phyloP scores from a whole-genome alignment of 192 early-diverging fungal genomes.

The Coemansia sp. region DNA sequence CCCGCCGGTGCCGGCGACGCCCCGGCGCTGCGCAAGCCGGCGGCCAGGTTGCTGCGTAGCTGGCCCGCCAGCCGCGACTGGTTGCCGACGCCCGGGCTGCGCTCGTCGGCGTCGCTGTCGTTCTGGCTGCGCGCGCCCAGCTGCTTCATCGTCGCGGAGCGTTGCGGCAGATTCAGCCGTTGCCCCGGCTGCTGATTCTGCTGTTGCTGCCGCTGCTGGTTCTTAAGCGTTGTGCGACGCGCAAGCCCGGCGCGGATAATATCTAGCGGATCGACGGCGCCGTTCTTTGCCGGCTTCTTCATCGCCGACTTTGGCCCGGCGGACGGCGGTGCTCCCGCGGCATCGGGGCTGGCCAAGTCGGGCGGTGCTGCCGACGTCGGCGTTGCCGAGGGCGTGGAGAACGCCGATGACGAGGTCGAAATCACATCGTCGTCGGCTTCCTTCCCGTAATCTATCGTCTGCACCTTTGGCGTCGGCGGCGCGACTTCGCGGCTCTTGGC shows the following conservation, averaged over 20 bases:
- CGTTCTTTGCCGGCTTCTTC: constrained; percentile 24
- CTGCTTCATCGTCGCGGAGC: constrained; percentile 32
- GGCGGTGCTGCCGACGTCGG: neutral
- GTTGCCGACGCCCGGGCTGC: neutral
- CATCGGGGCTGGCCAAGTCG: constrained; percentile 3
- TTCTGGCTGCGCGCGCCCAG: constrained; percentile 2
- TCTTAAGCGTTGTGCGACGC: constrained; percentile 45
- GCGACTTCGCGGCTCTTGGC: neutral
- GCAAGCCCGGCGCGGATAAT: constrained; percentile 47
- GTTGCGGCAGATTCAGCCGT: constrained; percentile 20
- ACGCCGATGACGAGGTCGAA: constrained; percentile 4
- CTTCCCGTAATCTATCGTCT: constrained; percentile 1
- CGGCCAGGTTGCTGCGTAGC: constrained; percentile 14
- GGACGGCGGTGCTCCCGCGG: neutral
- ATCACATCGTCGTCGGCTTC: neutral
- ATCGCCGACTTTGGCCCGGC: constrained; percentile 21
- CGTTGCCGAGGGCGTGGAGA: constrained; percentile 17
- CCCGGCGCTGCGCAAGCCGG: constrained; percentile 3
- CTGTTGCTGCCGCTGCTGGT: constrained; percentile 28
- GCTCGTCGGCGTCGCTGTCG: neutral
- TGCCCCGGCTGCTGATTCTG: constrained; percentile 2
- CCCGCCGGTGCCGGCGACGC: constrained; percentile 1
- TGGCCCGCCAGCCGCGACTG: constrained; percentile 16
- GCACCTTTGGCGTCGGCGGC: neutral
- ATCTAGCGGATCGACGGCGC: constrained; percentile 42